Conservation (phyloP, 192 early-diverging fungal species). For the Spizellomyces punctatus region DNA sequence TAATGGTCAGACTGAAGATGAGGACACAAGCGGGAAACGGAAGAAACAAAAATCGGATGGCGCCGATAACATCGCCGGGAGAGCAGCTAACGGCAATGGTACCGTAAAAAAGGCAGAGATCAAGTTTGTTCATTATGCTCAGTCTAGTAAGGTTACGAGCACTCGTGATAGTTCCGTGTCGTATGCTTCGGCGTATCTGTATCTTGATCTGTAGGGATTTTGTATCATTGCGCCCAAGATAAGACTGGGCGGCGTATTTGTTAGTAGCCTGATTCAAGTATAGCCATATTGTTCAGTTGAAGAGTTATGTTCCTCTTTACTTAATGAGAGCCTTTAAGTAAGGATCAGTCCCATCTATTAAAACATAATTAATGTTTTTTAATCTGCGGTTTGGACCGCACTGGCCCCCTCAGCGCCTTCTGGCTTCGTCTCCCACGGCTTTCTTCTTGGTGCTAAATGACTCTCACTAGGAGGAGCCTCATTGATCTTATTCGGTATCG, state of each 20-base stretch:
- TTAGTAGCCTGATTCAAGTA: not conserved
- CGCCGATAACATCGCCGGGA: not conserved
- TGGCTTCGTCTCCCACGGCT: conserved; percentile 38
- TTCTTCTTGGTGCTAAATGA: conserved; percentile 20
- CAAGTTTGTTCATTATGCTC: conserved; percentile 86
- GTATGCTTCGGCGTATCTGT: conserved; percentile 66
- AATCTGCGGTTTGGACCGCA: no score
- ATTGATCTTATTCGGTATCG: conserved; percentile 45
- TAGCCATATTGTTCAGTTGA: not conserved
- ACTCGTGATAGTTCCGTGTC: conserved; percentile 74
- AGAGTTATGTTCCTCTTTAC: not conserved
- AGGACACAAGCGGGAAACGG: conserved; percentile 3
- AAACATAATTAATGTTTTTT: no score
- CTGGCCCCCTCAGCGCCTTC: not conserved
- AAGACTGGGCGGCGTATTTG: not conserved
- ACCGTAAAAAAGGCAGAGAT: conserved; percentile 28
- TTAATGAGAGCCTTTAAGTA: no score
- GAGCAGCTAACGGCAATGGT: conserved; percentile 6
- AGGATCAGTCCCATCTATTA: no score
- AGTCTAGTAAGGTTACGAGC: conserved; percentile 67
- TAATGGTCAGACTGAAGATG: not conserved
- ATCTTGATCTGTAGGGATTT: not conserved
- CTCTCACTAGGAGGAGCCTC: conserved; percentile 21
- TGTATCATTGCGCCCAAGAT: no score
- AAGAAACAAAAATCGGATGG: conserved; percentile 11